Evolutionary conservation across 768 basidiomycete species (phyloP).

Genomic region (Lactarius deliciosus): DNA sequence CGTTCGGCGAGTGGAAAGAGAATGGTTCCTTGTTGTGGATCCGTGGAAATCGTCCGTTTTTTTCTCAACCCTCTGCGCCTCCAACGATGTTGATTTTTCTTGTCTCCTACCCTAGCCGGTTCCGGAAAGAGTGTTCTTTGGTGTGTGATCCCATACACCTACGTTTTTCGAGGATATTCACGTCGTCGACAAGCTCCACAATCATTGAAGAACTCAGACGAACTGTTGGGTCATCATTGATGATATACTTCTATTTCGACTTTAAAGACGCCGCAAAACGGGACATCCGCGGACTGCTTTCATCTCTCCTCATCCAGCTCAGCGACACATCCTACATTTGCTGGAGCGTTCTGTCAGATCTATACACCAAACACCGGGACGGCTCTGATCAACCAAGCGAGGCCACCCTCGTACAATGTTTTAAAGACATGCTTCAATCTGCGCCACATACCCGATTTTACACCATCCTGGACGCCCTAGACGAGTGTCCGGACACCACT

Average conservation of each 20-base stretch:
- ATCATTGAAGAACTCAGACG: slow-evolving; percentile 9
- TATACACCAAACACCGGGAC: neutral
- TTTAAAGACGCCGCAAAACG: neutral
- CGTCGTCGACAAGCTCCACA: neutral
- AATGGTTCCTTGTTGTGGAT: slow-evolving; percentile 12
- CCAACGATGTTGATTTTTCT: neutral
- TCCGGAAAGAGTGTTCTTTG: slow-evolving; percentile 13
- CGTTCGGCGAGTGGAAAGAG: slow-evolving; percentile 6
- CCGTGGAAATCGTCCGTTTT: slow-evolving; percentile 12
- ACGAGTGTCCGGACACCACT: slow-evolving; percentile 6
- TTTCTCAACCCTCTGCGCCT: neutral
- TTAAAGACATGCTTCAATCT: neutral
- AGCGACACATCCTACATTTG: neutral
- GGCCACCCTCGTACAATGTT: neutral
- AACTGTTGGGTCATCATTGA: neutral
- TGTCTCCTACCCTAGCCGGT: neutral
- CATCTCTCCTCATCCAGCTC: slow-evolving; percentile 10
- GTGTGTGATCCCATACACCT: neutral
- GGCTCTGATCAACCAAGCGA: neutral
- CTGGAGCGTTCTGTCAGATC: neutral
- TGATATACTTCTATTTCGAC: slow-evolving; percentile 6
- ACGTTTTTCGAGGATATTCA: neutral
- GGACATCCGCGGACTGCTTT: slow-evolving; percentile 2
- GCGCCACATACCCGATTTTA: neutral
- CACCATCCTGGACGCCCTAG: neutral